A percentile compares a stretch with the other conserved stretches of the same genome.
phyloP scores from a whole-genome alignment of 2,329 filamentous ascomycete species.

The Penicillium sp. region DNA sequence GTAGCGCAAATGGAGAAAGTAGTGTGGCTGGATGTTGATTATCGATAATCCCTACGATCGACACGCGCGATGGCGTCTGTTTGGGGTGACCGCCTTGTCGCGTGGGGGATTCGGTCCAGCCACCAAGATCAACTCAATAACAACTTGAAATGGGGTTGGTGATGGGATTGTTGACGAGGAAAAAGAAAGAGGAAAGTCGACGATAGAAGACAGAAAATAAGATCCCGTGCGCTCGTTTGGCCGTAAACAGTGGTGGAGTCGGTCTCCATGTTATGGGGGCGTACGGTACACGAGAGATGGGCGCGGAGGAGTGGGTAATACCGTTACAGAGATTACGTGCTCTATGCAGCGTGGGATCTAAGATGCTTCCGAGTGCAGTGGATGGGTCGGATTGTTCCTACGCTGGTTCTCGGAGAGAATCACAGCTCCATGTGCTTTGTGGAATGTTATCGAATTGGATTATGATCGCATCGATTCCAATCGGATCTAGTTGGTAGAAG shows the following conservation, averaged over 20 bases:
- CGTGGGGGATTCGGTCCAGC: conserved; percentile 17
- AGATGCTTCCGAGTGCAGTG: conserved; percentile 23
- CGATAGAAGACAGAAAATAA: conserved; percentile 7
- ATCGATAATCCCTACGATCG: conserved; percentile 28
- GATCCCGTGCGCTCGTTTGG: conserved; percentile 15
- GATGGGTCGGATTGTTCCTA: conserved; percentile 6
- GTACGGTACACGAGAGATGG: conserved; percentile 12
- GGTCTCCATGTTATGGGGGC: conserved; percentile 5
- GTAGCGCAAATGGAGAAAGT: conserved; percentile 6
- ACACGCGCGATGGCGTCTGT: conserved; percentile 26
- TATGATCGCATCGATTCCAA: too few relatives aligned
- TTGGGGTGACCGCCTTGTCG: conserved; percentile 27
- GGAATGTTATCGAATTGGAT: too few relatives aligned
- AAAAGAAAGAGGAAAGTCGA: conserved; percentile 1
- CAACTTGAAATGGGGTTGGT: not conserved
- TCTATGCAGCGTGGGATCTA: conserved; percentile 19
- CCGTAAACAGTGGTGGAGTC: conserved; percentile 24
- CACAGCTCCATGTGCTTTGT: too few relatives aligned
- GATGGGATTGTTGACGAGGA: not conserved
- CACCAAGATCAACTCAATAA: not conserved
- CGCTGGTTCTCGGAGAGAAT: conserved; percentile 2
- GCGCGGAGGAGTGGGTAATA: conserved; percentile 8
- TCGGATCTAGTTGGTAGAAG: too few relatives aligned
- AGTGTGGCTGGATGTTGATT: conserved; percentile 25
- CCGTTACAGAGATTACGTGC: conserved; percentile 13